Conservation (phyloP, 2,329 filamentous ascomycete species). For the Diaporthe velutina region DNA sequence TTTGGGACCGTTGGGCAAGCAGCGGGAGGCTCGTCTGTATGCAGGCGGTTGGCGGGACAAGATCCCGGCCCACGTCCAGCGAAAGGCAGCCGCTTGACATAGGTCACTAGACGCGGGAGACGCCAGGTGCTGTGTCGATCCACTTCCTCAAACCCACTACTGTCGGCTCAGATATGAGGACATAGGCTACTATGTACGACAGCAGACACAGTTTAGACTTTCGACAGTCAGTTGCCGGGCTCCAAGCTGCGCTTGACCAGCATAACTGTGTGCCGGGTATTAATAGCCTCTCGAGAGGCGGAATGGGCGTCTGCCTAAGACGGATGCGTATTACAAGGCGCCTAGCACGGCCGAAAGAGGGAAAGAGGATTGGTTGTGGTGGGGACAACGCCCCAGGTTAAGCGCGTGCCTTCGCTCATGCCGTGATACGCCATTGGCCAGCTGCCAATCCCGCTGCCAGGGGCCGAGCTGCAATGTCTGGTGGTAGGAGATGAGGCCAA, state of each 20-base stretch:
- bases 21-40: neutral
- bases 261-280: conserved; percentile 12
- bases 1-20: neutral
- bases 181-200: neutral
- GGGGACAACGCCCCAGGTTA: conserved; percentile 12
- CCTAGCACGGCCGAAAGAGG: neutral
- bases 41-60: neutral
- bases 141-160: neutral
- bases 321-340: neutral
- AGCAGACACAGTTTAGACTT: neutral
- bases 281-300: conserved; percentile 25
- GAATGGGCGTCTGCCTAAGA: neutral
- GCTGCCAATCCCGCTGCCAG: conserved; percentile 21
- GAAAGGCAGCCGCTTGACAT: neutral
- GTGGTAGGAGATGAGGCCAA: conserved; percentile 17
- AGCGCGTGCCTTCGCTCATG: conserved; percentile 3
- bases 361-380: neutral
- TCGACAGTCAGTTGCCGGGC: conserved; percentile 2
- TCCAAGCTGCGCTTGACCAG: neutral
- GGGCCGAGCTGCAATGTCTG: conserved; percentile 7
- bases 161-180: conserved; percentile 17
- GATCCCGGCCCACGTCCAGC: neutral
- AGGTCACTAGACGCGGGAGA: neutral
- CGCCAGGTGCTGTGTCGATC: neutral
- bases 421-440: conserved; percentile 35